phyloP scores from a whole-genome alignment of 495 filamentous ascomycete species.

The Daldinia caldariorum region DNA sequence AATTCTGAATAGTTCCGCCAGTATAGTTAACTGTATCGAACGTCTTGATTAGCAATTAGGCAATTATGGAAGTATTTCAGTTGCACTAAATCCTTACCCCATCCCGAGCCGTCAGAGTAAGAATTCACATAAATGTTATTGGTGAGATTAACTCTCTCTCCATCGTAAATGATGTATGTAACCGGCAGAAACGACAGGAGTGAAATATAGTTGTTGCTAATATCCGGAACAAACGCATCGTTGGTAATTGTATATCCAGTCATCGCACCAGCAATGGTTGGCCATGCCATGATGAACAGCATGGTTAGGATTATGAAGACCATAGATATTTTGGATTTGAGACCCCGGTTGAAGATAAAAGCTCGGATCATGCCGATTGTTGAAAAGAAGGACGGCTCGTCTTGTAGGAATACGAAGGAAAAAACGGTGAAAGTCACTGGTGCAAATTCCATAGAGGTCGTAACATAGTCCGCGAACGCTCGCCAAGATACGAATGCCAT shows the following conservation, averaged over 20 bases:
- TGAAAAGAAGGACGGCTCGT: conserved; percentile 19
- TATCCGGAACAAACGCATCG: conserved; percentile 33
- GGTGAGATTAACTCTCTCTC: conserved; percentile 29
- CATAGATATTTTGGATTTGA: conserved; percentile 22
- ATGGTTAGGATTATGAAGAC: conserved; percentile 31
- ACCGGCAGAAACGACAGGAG: conserved; percentile 21
- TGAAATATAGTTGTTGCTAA: conserved; percentile 24
- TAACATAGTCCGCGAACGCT: conserved; percentile 36
- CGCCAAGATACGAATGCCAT: conserved; percentile 42
- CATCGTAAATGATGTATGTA: conserved; percentile 38
- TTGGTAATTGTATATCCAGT: conserved; percentile 44
- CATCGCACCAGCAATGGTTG: conserved; percentile 48
- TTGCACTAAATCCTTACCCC: no score
- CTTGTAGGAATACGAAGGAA: conserved; percentile 28
- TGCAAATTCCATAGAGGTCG: conserved; percentile 35
- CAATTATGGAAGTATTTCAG: no score
- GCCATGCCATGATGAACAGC: conserved; percentile 43
- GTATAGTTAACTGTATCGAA: no score
- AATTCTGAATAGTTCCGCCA: no score
- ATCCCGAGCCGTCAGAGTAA: no score
- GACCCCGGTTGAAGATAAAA: conserved; percentile 7
- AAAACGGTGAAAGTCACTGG: conserved; percentile 39
- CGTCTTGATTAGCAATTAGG: no score
- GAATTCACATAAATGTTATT: conserved; percentile 3
- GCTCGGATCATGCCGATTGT: conserved; percentile 3